Evolutionary conservation across 805 yeast genomes (phyloP), one percentile per base, ranked within the genome.

Genomic region (Saturnispora diversa): DNA sequence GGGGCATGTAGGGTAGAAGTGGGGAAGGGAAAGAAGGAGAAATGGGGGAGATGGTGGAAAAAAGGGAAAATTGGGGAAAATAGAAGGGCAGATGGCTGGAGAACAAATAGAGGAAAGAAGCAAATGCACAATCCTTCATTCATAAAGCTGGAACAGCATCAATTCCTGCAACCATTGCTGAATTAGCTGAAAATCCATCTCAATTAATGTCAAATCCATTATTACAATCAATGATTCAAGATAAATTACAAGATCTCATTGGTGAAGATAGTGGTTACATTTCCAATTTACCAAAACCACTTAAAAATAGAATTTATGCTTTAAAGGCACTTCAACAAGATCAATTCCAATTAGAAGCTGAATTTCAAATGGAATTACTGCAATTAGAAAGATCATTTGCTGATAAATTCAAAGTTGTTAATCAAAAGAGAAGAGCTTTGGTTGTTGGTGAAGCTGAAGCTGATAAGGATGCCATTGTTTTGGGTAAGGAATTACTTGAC

Each of bases 181-280:
- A 87, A 58, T 83, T 76, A 49, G 80, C 66, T 37, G 64, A 59
- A 39, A 58, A 60, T 31, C 55, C 57, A 38, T 56, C 59, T 39
- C 53, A 64, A 33, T 62, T 85, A 42, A 76, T 84, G 44, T 42
- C 39, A 12, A 77, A 77, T 59, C 96, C 97, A 5, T 82, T 85
- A 2, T 69, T 90, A 49, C 63, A 88, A 48, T 80, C 88, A 26
- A 75, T 86, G 77, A 87, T 90, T 55, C 90, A 90, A 62, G 95
- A 94, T 35, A 85, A 85, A 53, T 70, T 90, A 48, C 88, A 88
- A 32, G 69, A 78, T 20, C 70, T 90, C 46, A 84, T 86, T 31
- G 98, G 98, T 35, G 74, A 76, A 43, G 82, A 84, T 54, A 77
- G 88, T 31, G 96, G 95, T 4, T 92, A 92, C 62, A 74, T 90